A percentile compares a stretch with the other conserved stretches of the same genome.
phyloP scores from a whole-genome alignment of 75 land plant species.

The Sequoiadendron giganteum region DNA sequence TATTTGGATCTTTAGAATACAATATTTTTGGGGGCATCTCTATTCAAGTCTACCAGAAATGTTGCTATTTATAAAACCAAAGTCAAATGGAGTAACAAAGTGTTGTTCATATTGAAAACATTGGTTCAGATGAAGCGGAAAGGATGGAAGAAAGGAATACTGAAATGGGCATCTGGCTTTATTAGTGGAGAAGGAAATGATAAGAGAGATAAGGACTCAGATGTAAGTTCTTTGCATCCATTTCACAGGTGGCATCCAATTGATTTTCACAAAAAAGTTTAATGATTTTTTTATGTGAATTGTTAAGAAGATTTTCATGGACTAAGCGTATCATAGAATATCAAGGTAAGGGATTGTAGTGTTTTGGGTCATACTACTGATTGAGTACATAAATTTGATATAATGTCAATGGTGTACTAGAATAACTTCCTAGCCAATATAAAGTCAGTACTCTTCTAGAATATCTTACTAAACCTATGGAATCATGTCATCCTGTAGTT shows the following conservation, averaged over 20 bases:
- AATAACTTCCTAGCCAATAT: not conserved
- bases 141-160: constrained; percentile 54
- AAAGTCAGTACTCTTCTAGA: no score
- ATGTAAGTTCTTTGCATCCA: constrained; percentile 5
- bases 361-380: constrained; percentile 15
- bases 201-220: not conserved
- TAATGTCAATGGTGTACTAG: not conserved
- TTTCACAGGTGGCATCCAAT: not conserved
- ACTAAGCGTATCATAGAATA: not conserved
- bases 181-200: constrained; percentile 43
- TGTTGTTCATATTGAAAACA: not conserved
- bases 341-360: not conserved
- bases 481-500: no score
- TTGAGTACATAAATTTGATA: not conserved
- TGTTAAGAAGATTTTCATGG: not conserved
- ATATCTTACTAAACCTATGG: no score
- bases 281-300: not conserved
- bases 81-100: not conserved
- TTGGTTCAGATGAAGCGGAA: constrained; percentile 30
- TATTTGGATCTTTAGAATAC: not conserved
- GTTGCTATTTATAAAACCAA: not conserved
- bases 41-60: not conserved
- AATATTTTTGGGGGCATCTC: not conserved
- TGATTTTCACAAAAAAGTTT: not conserved
- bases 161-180: constrained; percentile 79